Percentiles rank a stretch among this genome's conserved stretches.
Evolutionary conservation across 805 yeast genomes (phyloP).

Genomic region (Starmera pachycereana): DNA sequence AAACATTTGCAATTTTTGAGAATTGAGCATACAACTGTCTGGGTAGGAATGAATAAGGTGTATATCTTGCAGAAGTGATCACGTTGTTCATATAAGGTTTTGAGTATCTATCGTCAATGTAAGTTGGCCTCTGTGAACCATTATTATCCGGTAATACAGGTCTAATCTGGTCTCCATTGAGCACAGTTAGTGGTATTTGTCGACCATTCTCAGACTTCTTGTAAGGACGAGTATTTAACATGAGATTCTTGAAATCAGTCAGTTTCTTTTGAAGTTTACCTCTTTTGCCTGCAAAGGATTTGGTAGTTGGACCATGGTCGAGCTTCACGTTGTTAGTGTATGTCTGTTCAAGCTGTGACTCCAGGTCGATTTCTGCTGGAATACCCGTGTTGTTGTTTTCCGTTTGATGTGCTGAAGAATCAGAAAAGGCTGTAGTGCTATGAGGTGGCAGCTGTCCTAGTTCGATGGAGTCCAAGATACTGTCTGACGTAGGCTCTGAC

Average conservation of each 20-base stretch:
- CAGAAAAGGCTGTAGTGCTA: no score
- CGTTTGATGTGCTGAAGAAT: no score
- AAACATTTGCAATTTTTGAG: constrained; percentile 84
- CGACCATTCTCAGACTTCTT: constrained; percentile 64
- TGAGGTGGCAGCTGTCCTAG: no score
- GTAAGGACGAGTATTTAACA: constrained; percentile 35
- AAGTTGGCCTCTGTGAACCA: constrained; percentile 15
- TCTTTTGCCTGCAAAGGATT: constrained; percentile 14
- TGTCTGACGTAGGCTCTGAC: no score
- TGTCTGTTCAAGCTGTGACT: constrained; percentile 5
- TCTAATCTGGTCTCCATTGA: constrained; percentile 23
- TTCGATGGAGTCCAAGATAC: no score
- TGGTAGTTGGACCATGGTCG: constrained; percentile 5
- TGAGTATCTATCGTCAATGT: constrained; percentile 62
- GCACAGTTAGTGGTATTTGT: constrained; percentile 53
- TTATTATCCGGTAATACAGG: constrained; percentile 11
- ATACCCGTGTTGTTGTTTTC: neutral
- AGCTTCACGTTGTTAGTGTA: constrained; percentile 17
- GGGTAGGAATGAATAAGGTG: constrained; percentile 72
- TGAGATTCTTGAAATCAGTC: constrained; percentile 20
- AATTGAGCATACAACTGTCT: constrained; percentile 86
- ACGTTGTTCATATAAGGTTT: constrained; percentile 54
- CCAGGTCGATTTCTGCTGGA: neutral
- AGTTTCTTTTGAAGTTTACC: constrained; percentile 12
- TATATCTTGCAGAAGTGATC: constrained; percentile 83